Conservation (phyloP, 139 green algal species). For the Tetraselmis striata region DNA sequence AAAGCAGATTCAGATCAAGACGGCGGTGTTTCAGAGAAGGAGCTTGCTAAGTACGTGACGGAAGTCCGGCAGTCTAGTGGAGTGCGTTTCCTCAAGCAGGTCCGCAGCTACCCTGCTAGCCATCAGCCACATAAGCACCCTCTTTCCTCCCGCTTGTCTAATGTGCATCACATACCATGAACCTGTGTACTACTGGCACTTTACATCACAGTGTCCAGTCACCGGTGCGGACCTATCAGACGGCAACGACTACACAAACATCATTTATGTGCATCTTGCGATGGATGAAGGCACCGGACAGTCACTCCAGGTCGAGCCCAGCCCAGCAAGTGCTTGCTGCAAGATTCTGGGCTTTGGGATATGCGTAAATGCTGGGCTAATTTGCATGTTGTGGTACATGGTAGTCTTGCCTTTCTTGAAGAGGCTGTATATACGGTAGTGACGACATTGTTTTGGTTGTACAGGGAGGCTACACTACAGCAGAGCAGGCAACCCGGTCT, state of each 20-base stretch:
- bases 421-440: too few relatives aligned
- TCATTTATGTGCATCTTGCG: conserved; percentile 40
- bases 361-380: too few relatives aligned
- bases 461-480: conserved; percentile 36
- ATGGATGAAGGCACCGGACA: conserved; percentile 29
- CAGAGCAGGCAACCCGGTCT: conserved; percentile 23
- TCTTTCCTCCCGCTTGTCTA: too few relatives aligned
- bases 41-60: conserved; percentile 22
- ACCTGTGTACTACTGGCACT: too few relatives aligned
- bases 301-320: not conserved
- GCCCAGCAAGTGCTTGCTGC: too few relatives aligned
- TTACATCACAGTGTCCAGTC: conserved; percentile 37
- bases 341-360: too few relatives aligned
- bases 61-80: not conserved
- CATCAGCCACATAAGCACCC: too few relatives aligned
- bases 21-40: conserved; percentile 10
- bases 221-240: conserved; percentile 35
- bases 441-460: too few relatives aligned
- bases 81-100: conserved; percentile 7
- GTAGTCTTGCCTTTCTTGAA: too few relatives aligned
- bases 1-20: conserved; percentile 14
- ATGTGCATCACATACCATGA: too few relatives aligned
- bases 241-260: conserved; percentile 27
- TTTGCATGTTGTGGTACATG: too few relatives aligned
- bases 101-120: too few relatives aligned